phyloP scores from a whole-genome alignment of 768 basidiomycete genomes.

The Russula olivacea region DNA sequence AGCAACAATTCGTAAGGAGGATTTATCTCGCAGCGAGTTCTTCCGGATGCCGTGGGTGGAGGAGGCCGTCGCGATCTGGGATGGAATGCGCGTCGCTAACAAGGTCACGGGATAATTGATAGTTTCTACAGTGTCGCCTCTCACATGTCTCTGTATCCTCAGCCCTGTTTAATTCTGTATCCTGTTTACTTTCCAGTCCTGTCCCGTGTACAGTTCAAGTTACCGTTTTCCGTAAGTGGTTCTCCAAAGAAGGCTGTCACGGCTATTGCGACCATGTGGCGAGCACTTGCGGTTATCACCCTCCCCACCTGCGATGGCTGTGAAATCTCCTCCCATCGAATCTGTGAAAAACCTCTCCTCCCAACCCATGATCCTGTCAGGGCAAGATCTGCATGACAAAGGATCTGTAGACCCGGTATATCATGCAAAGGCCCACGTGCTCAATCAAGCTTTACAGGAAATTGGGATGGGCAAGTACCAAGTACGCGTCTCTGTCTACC shows the following conservation, averaged over 20 bases:
- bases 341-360: not conserved
- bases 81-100: conserved; percentile 63
- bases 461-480: conserved; percentile 72
- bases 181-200: not conserved
- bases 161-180: not conserved
- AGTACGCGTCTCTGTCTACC: conserved; percentile 30
- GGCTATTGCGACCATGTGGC: not conserved
- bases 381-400: conserved; percentile 21
- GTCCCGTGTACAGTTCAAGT: not conserved
- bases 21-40: conserved; percentile 82
- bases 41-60: conserved; percentile 92
- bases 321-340: not conserved
- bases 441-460: conserved; percentile 58
- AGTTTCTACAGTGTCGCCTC: not conserved
- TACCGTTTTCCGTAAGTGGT: not conserved
- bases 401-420: conserved; percentile 49
- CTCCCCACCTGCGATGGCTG: not conserved
- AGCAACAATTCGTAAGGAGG: conserved; percentile 76
- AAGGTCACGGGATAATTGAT: conserved; percentile 18
- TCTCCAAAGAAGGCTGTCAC: not conserved
- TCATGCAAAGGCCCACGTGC: conserved; percentile 48
- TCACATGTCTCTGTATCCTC: conserved; percentile 2
- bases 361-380: not conserved
- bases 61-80: conserved; percentile 79
- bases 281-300: too few species aligned